Conservation (phyloP, 148 eudicot genomes). For the Rheum nobile region DNA sequence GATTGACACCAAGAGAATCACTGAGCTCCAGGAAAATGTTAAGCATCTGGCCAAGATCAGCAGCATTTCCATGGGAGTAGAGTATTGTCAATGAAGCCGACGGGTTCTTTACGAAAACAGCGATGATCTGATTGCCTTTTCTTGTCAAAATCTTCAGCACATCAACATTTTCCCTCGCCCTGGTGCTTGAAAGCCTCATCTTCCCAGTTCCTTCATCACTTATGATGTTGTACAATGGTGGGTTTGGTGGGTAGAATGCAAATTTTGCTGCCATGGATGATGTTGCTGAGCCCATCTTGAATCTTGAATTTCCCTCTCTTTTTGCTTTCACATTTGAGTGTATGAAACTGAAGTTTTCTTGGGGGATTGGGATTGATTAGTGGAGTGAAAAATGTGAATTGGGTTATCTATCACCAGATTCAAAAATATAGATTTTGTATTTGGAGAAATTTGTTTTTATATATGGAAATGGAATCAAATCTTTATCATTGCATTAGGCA, state of each 20-base stretch:
- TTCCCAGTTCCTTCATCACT: conserved; percentile 19
- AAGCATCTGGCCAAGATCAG: conserved; percentile 30
- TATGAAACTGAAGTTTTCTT: neutral
- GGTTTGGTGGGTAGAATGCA: conserved; percentile 37
- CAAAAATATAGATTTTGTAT: neutral
- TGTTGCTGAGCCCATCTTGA: conserved; percentile 29
- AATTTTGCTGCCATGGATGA: conserved; percentile 34
- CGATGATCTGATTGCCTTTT: conserved; percentile 19
- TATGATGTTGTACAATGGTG: conserved; percentile 19
- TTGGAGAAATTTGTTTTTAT: neutral
- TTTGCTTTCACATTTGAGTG: neutral
- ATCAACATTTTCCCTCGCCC: conserved; percentile 18
- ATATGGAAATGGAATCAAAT: neutral
- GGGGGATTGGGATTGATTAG: neutral
- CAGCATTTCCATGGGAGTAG: conserved; percentile 39
- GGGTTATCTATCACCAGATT: neutral
- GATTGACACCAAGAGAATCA: conserved; percentile 27
- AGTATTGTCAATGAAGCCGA: conserved; percentile 21
- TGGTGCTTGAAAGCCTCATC: conserved; percentile 15
- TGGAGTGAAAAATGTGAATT: neutral
- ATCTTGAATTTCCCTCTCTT: neutral
- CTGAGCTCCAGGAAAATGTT: conserved; percentile 23
- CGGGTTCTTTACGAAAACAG: conserved; percentile 24
- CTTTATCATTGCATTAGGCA: neutral
- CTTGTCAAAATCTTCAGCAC: conserved; percentile 21